phyloP scores from a whole-genome alignment of 2,329 filamentous ascomycete genomes.

The Botrytis tulipae region DNA sequence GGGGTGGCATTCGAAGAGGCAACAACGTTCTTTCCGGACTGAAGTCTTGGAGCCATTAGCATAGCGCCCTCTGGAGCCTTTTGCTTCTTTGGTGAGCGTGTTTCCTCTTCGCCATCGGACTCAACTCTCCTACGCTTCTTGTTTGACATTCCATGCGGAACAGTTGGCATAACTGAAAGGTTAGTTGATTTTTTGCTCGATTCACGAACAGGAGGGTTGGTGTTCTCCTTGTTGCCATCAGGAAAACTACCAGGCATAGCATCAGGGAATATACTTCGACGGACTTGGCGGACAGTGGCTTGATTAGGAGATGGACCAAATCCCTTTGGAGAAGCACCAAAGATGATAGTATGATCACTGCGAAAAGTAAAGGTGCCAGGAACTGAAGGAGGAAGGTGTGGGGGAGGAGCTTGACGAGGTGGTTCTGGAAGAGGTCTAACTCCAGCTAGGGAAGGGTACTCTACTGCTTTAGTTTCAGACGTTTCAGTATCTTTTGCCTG shows the following conservation, averaged over 20 bases:
- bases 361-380: slow-evolving; percentile 64
- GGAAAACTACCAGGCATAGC: slow-evolving; percentile 59
- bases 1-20: slow-evolving; percentile 34
- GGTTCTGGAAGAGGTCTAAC: slow-evolving; percentile 32
- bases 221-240: slow-evolving; percentile 55
- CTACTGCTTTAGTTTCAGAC: slow-evolving; percentile 22
- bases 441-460: slow-evolving; percentile 36
- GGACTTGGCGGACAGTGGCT: slow-evolving; percentile 59
- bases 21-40: slow-evolving; percentile 32
- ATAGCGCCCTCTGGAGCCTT: slow-evolving; percentile 41
- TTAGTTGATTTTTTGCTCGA: slow-evolving; percentile 12
- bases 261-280: slow-evolving; percentile 48
- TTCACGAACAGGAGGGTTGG: slow-evolving; percentile 37
- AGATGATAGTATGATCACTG: slow-evolving; percentile 62
- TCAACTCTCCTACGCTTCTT: slow-evolving; percentile 63
- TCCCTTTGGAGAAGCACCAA: slow-evolving; percentile 47
- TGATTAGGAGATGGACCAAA: slow-evolving; percentile 61
- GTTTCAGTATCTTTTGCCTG: neutral
- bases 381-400: slow-evolving; percentile 39
- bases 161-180: slow-evolving; percentile 36
- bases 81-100: slow-evolving; percentile 58
- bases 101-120: slow-evolving; percentile 56
- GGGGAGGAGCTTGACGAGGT: slow-evolving; percentile 23
- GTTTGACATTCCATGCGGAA: slow-evolving; percentile 61
- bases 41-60: slow-evolving; percentile 36